phyloP scores from a whole-genome alignment of 768 basidiomycete genomes.

The Candolleomyces eurysporus region DNA sequence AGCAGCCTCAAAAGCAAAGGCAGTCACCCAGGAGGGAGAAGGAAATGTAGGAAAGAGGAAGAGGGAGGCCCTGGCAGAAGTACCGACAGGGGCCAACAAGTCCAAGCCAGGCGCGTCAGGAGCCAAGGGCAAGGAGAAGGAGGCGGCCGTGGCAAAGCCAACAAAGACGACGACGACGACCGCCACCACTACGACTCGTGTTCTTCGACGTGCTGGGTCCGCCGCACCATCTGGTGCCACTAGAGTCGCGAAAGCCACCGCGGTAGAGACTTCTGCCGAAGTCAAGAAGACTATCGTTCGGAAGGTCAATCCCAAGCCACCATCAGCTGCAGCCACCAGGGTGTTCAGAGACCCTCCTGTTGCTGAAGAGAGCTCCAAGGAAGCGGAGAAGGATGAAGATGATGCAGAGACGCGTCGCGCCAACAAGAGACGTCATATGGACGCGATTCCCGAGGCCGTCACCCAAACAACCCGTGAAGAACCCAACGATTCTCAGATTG shows the following conservation, averaged over 20 bases:
- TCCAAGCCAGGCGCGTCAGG: conserved; percentile 29
- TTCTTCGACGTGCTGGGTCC: conserved; percentile 32
- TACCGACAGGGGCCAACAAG: conserved; percentile 55
- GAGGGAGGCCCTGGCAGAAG: conserved; percentile 77
- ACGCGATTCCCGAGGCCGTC: conserved; percentile 54
- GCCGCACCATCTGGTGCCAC: conserved; percentile 23
- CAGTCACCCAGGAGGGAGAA: conserved; percentile 26
- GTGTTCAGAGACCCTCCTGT: conserved; percentile 1
- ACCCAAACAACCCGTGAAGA: conserved; percentile 22
- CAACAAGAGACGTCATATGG: conserved; percentile 69
- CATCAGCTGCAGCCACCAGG: conserved; percentile 14
- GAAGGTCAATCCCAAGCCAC: conserved; percentile 33
- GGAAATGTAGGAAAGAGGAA: conserved; percentile 66
- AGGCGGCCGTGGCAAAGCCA: conserved; percentile 20
- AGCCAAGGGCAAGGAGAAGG: conserved; percentile 58
- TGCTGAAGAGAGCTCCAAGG: background rate
- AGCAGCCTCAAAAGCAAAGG: conserved; percentile 32
- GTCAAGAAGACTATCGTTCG: conserved; percentile 26
- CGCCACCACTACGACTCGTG: conserved; percentile 52
- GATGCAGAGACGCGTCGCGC: conserved; percentile 60
- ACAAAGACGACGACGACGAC: background rate
- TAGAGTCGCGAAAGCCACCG: conserved; percentile 24
- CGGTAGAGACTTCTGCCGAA: background rate
- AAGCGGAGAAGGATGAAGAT: conserved; percentile 44
- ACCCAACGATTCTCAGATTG: conserved; percentile 36